phyloP scores from a whole-genome alignment of 352 stramenopile genomes.

The Peronosclerospora sorghi region DNA sequence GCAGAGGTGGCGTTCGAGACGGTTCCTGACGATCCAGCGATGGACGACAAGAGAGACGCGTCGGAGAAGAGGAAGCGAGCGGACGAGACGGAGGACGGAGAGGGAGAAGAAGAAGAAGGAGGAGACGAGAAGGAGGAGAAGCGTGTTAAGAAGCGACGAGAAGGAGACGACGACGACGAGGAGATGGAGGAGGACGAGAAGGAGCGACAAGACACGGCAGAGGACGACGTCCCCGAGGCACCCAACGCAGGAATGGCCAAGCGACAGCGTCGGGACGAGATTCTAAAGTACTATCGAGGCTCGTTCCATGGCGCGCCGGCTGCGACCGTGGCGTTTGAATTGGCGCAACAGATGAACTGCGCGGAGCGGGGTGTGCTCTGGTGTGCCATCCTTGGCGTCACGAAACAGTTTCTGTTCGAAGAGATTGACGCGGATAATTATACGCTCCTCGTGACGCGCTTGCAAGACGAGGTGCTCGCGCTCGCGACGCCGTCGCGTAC shows the following conservation, averaged over 20 bases:
- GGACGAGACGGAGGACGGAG: conserved; percentile 26
- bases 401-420: conserved; percentile 90
- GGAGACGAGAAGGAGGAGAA: conserved; percentile 18
- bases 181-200: conserved; percentile 17
- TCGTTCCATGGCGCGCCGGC: conserved; percentile 77
- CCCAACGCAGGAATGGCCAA: conserved; percentile 33
- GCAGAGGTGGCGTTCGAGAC: conserved; percentile 24
- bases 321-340: conserved; percentile 66
- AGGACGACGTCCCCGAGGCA: conserved; percentile 6
- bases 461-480: conserved; percentile 88
- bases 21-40: conserved; percentile 44
- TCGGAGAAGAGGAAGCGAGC: conserved; percentile 18
- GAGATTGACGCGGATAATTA: conserved; percentile 91
- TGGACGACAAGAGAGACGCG: conserved; percentile 39
- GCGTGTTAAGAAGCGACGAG: background rate
- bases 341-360: conserved; percentile 78
- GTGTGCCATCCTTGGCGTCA: conserved; percentile 95
- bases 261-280: conserved; percentile 55
- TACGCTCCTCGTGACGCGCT: conserved; percentile 75
- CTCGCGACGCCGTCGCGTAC: conserved; percentile 33
- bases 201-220: conserved; percentile 2
- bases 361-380: conserved; percentile 88
- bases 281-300: conserved; percentile 90
- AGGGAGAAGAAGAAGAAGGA: conserved; percentile 19
- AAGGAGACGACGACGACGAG: conserved; percentile 24